Evolutionary conservation across 257 asterid genomes (phyloP).

Genomic region (Coffea canephora): DNA sequence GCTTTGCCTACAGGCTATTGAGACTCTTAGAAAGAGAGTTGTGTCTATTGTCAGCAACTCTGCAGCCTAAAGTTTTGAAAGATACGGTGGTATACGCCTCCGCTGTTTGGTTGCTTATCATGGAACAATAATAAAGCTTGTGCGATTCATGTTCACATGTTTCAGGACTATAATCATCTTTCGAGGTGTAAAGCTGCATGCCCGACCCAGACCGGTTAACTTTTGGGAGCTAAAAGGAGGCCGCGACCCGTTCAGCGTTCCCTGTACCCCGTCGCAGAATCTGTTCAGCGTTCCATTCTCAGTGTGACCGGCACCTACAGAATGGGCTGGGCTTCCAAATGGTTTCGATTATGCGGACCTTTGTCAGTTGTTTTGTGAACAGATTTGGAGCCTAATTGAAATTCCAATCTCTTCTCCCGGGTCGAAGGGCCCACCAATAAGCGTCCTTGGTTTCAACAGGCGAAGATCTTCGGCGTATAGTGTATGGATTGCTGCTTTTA

Average conservation of each 20-base stretch:
- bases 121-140: background rate
- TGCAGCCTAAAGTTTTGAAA: constrained; percentile 1
- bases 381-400: background rate
- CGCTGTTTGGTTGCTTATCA: background rate
- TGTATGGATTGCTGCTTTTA: too few species aligned
- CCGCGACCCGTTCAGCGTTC: too few species aligned
- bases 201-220: too few species aligned
- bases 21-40: constrained; percentile 55
- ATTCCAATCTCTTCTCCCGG: background rate
- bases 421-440: background rate
- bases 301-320: too few species aligned
- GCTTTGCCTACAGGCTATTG: constrained; percentile 45
- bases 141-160: background rate
- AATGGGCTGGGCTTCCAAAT: background rate
- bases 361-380: background rate
- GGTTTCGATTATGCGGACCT: background rate
- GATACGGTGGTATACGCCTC: background rate
- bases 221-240: too few species aligned
- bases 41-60: constrained; percentile 46
- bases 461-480: too few species aligned
- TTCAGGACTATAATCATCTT: background rate
- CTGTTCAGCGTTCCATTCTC: too few species aligned
- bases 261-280: too few species aligned
- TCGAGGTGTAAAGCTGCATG: background rate
- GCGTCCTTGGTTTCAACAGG: too few species aligned